Evolutionary conservation across 164 flowering plant species (phyloP), one percentile per base, ranked within the genome.

Genomic region (Akebia trifoliata): DNA sequence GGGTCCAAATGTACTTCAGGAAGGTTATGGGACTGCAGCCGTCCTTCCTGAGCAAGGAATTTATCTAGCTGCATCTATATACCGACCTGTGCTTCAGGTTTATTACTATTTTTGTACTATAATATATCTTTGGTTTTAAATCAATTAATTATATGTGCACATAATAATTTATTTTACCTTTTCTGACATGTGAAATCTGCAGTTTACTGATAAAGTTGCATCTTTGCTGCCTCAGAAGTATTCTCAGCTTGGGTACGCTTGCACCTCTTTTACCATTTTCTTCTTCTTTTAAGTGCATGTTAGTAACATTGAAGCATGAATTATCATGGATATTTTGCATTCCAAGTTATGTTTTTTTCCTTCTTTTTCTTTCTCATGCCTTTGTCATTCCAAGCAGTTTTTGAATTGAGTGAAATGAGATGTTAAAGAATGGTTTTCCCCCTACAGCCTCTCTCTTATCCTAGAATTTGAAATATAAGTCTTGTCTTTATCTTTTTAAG

Each of bases 1-100:
- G 71, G 85, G 84, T 61, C 62, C 91, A 50, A 86, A 79, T 81
- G 81, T 75, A 17, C 72, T 64, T 21, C 90, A 90, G 66, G 99
- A 94, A 79, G 99, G 99, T 52, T 94, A 90, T 79, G 99, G 99
- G 29, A 79, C 97, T 74, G 86, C 94, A 54, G 78, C 95, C 54
- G 79, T 90, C 53, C 79, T 94, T 73, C 96, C 96, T 59, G 99
- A 90, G 78, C 96, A 86, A 72, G 99, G 97, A 55, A 86, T 90
- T 47, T 94, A 94, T 70, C 75, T 94, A 51, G 97, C 96, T 53
- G 97, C 99, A 65, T 81, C 99, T 50, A 56, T 86, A 45, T 94
- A 94, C 60, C 81, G 95, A 15, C 99, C 97, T 50, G 93, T 90
- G 63, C 74, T 85, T 62, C 94, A 90, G 99, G 97, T 94, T 73